phyloP scores from a whole-genome alignment of 208 protist species.

The Acanthamoeba sp. region DNA sequence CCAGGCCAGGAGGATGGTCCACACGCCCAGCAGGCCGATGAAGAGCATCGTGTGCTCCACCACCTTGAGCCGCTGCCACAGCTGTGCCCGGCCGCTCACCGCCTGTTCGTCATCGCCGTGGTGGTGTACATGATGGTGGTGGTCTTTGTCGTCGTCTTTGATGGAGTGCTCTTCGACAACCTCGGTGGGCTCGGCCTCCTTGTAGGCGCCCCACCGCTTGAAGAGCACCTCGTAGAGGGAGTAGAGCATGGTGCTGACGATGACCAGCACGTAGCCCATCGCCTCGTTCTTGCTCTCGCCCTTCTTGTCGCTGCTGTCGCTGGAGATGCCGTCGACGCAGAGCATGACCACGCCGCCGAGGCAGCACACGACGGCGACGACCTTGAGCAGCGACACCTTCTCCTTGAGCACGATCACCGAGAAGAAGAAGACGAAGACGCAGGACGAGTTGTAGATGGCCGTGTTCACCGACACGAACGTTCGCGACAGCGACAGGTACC shows the following conservation, averaged over 20 bases:
- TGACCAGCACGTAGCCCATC: conserved; percentile 65
- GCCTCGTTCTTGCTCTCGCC: conserved; percentile 7
- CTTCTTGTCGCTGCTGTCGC: neutral
- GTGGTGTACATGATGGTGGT: neutral
- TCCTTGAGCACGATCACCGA: conserved; percentile 67
- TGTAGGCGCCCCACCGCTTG: conserved; percentile 52
- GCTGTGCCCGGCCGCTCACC: neutral
- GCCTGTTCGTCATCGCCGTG: neutral
- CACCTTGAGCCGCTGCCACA: neutral
- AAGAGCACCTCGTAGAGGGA: conserved; percentile 69
- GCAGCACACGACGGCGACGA: conserved; percentile 42
- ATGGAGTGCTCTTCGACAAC: neutral
- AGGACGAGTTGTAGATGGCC: conserved; percentile 62
- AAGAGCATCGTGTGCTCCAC: conserved; percentile 58
- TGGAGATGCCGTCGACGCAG: conserved; percentile 18
- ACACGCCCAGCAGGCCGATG: conserved; percentile 47
- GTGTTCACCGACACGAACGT: conserved; percentile 70
- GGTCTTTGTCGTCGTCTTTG: neutral
- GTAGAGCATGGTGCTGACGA: conserved; percentile 64
- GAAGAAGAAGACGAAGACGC: conserved; percentile 74
- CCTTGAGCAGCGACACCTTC: conserved; percentile 49
- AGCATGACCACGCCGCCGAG: conserved; percentile 61
- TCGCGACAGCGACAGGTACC: conserved; percentile 68
- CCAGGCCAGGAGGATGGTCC: conserved; percentile 52
- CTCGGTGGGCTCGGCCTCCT: neutral